Base-by-base conservation (phyloP, 2,329 filamentous ascomycete species). In the Raffaelea albimanens region DNA sequence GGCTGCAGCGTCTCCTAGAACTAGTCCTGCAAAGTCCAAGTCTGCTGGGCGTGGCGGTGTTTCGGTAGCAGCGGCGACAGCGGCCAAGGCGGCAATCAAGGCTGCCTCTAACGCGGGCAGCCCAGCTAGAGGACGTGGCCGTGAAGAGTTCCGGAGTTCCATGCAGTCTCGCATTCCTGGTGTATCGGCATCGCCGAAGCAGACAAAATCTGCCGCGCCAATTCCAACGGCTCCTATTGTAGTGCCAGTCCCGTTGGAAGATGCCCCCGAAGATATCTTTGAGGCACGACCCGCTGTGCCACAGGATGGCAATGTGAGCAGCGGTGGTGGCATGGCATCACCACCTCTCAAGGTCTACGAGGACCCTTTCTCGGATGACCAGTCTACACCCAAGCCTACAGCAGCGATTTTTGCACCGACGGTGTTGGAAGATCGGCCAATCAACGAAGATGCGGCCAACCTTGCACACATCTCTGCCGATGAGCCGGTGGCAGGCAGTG, bases 401-500 rank as follows among this genome's bases (percentile, higher is more conserved):
- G 62, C 71, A n/a, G 67, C 62, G 23, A 61, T 72, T 29, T 69
- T 63, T 38, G 61, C 63, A 0, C 69, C 75, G 5, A 46, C 50
- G 38, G 78, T 80, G 4, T 63, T 83, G 4, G 78, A 79, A 54
- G 78, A 82, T 53, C 76, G 69, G 54, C 71, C 78, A 1, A 63
- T 82, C 47, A 83, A 82, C 55, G 76, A 80, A 54, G 76, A 75
- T 50, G 63, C 67, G 1, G 64, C 62, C 3, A 63, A 60, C 38
- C 52, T 67, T 5, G 19, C 23, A 39, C 11, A 21, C 16, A 14
- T 7, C 13, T 11, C 20, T 16, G 21, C 52, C 25, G 54, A 52
- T 5, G 44, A 52, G 18, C 5, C 23, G 2, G 23, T 2, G 8
- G 33, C 19, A 19, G 42, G 22, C 10, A 44, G 10, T 14, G n/a